These are phyloP conservation scores for Rhynchosporium agropyri DNA, from an alignment of 2,329 filamentous ascomycete genomes.

Conservation along the genomic window DNA sequence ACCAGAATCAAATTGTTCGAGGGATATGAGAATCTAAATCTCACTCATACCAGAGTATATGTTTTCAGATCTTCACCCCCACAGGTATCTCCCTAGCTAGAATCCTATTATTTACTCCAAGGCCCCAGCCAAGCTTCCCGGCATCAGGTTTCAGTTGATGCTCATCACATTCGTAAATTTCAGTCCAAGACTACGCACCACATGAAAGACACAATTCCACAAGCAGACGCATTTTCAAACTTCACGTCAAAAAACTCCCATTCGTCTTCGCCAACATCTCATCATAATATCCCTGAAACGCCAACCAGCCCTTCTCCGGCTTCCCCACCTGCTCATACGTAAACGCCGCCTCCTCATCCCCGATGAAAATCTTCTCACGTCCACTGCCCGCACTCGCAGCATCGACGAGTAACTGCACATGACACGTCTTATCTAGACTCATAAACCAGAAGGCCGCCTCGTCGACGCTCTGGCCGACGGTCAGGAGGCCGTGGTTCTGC, in stretches of 20 bases:
- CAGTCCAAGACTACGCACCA: too few species aligned
- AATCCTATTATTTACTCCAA: too few species aligned
- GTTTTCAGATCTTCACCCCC: too few species aligned
- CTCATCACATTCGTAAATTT: too few species aligned
- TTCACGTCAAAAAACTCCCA: slow-evolving; percentile 49
- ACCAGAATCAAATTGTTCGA: neutral
- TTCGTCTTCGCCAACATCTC: slow-evolving; percentile 54
- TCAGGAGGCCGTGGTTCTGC: slow-evolving; percentile 56
- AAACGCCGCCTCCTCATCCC: slow-evolving; percentile 66
- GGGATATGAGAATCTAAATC: too few species aligned
- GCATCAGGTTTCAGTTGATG: neutral
- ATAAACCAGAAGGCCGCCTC: slow-evolving; percentile 57
- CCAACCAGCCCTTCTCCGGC: slow-evolving; percentile 55
- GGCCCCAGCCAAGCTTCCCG: slow-evolving; percentile 4
- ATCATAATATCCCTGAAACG: slow-evolving; percentile 57
- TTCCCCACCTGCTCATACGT: slow-evolving; percentile 67
- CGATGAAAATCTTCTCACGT: slow-evolving; percentile 61
- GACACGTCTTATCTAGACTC: slow-evolving; percentile 51
- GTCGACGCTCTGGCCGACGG: slow-evolving; percentile 50
- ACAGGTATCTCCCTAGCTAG: too few species aligned
- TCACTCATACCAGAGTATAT: too few species aligned
- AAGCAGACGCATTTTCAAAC: neutral
- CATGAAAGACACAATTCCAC: neutral
- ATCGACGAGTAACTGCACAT: slow-evolving; percentile 55
- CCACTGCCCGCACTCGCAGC: slow-evolving; percentile 62